Base-by-base conservation (phyloP, 1,139 yeast species). In the Magnusiomyces ingens region DNA sequence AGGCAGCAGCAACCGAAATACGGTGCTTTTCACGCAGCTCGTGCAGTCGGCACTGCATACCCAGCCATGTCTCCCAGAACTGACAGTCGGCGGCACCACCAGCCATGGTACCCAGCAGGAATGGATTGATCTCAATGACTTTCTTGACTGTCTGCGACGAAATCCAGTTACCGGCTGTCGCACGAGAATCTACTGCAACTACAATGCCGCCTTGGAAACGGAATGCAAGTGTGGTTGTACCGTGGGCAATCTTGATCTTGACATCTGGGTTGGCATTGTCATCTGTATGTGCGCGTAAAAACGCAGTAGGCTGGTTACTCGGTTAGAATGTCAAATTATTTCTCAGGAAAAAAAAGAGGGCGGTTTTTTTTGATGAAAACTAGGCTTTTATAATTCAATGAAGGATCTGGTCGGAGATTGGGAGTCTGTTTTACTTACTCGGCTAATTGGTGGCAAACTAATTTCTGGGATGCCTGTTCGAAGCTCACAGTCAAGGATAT, bases 31-130 rank as follows among this genome's bases (percentile, higher is more conserved):
- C 94, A 67, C 96, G 81, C 65, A 93, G 78, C 71, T 93, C 99
- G 70, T 91, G 96, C 64, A 93, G 75, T 66, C 99, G 80, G 75
- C 99, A 93, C 72, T 93, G 98, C 19, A 96, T 77, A 60, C 99
- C 99, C 59, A 93, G 78, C 98, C 98, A 93, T 32, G 97, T 89
- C 74, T 93, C 98, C 99, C 99, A 93, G 72, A 78, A 94, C 71
- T 94, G 99, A 77, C 99, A 93, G 73, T 93, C 99, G 29, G 99
- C 99, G 51, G 99, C 99, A 75, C 98, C 98, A 73, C 99, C 99
- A 40, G 99, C 99, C 97, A 93, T 84, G 36, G 99, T 93, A 60
- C 99, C 99, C 64, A 93, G 78, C 62, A 93, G 74, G 67, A 87
- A 86, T 52, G 98, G 97, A 71, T 94, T 94, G 73, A 93, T 93